Base-by-base conservation (phyloP, 495 filamentous ascomycete species). In the Umbilicaria muhlenbergii region DNA sequence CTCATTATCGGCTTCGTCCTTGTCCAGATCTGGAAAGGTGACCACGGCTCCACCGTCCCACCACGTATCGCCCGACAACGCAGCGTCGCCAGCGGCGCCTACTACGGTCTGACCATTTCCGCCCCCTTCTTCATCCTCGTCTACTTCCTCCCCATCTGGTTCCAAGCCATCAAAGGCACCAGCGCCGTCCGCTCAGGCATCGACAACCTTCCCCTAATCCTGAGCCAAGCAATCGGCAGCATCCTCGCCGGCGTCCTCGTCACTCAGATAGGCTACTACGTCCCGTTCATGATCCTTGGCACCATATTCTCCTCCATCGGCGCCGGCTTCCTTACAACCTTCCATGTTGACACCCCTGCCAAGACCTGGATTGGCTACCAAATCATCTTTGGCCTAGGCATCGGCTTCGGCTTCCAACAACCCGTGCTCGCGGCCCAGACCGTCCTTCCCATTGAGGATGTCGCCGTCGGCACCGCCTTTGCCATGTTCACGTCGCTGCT, bases 351-450 rank as follows among this genome's bases (percentile, higher is more conserved):
- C 48, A 74, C 66, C 15, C 64, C 64, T 0, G 50, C 59, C 12
- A 39, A 56, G 14, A 58, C 57, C 14, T 74, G 70, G 72, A 70
- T 76, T 46, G 67, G 67, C n/a, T 75, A 70, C 50, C 69, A 73
- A 41, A 62, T 69, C 45, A 36, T 76, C 16, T 51, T 39, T 36
- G 80, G 79, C 32, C 67, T 78, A 37, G 80, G 80, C 11, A 57
- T 78, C 15, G 80, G 80, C 0, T 61, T 74, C 15, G 77, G 76
- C 34, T 70, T 77, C 63, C 78, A 82, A 55, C 70, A 74, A 32
- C 58, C 71, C 1, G 59, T 67, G 33, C 68, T 81, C 31, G 71
- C 69, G 3, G 73, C 74, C 4, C 77, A 80, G 45, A 65, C 71
- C 4, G 62, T 66, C 3, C 66, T 80, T 34, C 62, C 65, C 2